A percentile compares a stretch with the other conserved stretches of the same genome.
Evolutionary conservation across 176 grass and related monocot genomes (phyloP).

Genomic region (Chrysopogon serrulatus): DNA sequence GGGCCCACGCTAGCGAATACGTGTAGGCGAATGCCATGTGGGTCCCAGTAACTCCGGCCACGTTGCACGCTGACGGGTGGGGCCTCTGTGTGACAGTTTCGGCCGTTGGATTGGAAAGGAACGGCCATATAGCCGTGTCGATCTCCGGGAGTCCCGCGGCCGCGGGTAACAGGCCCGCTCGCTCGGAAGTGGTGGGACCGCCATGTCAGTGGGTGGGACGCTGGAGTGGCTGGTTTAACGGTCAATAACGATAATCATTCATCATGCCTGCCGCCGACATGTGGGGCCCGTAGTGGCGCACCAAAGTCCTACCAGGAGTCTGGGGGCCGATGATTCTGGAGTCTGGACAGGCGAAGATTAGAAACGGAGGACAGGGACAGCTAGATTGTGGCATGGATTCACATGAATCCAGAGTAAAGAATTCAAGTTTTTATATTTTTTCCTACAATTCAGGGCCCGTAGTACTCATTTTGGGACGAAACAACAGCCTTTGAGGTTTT

Average conservation of each 20-base stretch:
- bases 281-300: background rate
- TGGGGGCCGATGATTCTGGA: background rate
- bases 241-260: constrained; percentile 16
- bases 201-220: background rate
- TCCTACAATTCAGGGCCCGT: too few species aligned
- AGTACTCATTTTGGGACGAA: too few species aligned
- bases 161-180: background rate
- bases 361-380: background rate
- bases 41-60: background rate
- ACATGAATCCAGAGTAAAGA: background rate
- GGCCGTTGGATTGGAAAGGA: background rate
- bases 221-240: background rate
- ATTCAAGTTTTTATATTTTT: background rate
- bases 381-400: background rate
- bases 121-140: background rate
- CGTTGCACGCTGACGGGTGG: background rate
- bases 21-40: background rate
- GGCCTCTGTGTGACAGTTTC: background rate
- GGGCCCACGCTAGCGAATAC: background rate
- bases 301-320: background rate
- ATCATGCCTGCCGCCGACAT: background rate
- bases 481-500: too few species aligned
- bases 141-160: background rate
- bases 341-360: background rate
- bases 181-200: background rate